A percentile compares a stretch with the other conserved stretches of the same genome.
Evolutionary conservation across 768 basidiomycete genomes (phyloP).

Genomic region (Pulveroboletus sp.): DNA sequence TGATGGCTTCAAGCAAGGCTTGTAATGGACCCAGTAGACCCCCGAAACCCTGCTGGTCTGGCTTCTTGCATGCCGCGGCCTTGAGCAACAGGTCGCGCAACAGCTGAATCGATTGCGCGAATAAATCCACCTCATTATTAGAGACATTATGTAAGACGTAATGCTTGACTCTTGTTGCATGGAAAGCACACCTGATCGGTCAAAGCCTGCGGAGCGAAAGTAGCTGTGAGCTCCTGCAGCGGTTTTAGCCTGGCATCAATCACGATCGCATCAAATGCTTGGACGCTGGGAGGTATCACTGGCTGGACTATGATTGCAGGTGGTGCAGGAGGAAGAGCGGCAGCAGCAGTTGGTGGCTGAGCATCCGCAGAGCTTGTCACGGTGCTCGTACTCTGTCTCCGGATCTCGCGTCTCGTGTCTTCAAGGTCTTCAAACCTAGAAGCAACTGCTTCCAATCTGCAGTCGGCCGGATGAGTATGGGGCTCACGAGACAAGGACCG

Average conservation of each 20-base stretch:
- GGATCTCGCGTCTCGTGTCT: conserved; percentile 28
- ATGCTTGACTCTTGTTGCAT: background rate
- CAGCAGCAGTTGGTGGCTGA: conserved; percentile 25
- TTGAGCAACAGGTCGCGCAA: conserved; percentile 65
- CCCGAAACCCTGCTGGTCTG: conserved; percentile 54
- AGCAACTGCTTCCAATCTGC: conserved; percentile 87
- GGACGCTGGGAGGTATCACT: conserved; percentile 53
- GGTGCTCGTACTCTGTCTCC: conserved; percentile 30
- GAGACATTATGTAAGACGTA: conserved; percentile 3
- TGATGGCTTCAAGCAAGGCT: conserved; percentile 66
- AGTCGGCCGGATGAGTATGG: background rate
- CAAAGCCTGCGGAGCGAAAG: conserved; percentile 64
- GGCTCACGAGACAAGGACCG: conserved; percentile 4
- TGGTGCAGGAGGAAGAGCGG: conserved; percentile 33
- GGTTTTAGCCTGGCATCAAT: conserved; percentile 70
- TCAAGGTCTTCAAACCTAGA: conserved; percentile 95
- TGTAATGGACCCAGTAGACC: conserved; percentile 64
- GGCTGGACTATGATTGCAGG: conserved; percentile 34
- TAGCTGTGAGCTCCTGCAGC: conserved; percentile 66
- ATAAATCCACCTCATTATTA: conserved; percentile 52
- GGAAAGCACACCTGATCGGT: conserved; percentile 65
- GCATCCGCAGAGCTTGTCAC: conserved; percentile 23
- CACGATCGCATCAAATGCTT: conserved; percentile 69
- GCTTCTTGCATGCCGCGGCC: conserved; percentile 75
- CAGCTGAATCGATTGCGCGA: conserved; percentile 62